Evolutionary conservation across 257 asterid genomes (phyloP), one percentile per base, ranked within the genome.

Genomic region (Primulina huaijiensis): DNA sequence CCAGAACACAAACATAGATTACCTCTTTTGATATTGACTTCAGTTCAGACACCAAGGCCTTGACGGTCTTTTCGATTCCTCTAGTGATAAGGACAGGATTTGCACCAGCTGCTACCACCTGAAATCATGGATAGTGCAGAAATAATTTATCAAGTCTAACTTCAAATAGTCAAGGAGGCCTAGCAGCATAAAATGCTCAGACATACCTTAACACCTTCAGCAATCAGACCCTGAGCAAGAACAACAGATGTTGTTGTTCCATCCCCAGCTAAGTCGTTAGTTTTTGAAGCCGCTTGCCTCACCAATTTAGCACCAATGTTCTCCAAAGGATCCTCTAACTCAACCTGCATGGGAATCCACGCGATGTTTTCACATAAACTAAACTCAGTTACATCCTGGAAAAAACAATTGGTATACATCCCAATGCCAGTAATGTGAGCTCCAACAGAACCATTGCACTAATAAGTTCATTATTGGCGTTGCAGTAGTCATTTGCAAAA

Each of bases 191-290:
- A 46, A 59, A 43, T 60, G 35, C 52, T 31, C 21, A 19, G n/a
- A 21, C 68, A 69, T 63, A 87, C 97, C 97, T 94, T 91, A 60
- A 94, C 97, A 85, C 99, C 99, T 82, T 94, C 99, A 43, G 96
- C 86, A 70, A 94, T 88, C 57, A 94, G 91, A 59, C 99, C 99
- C 74, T 94, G 99, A 29, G 97, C 99, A 74, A 91, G 97, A 77
- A 94, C 99, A 59, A 94, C 97, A 60, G 99, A 91, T 65, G 99
- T 94, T 19, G 99, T 94, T 21, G 96, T 89, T 43, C 99, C 99
- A 82, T 94, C 99, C 21, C 97, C 99, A 72, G 99, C 99, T 76
- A 94, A 78, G 82, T 94, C 99, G 71, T 94, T 94, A 72, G 99
- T 94, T 83, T 91, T 94, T 19, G 99, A 90, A 70, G 97, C 99